Conservation (phyloP, 352 stramenopile genomes). For the Globisporangium lucens region DNA sequence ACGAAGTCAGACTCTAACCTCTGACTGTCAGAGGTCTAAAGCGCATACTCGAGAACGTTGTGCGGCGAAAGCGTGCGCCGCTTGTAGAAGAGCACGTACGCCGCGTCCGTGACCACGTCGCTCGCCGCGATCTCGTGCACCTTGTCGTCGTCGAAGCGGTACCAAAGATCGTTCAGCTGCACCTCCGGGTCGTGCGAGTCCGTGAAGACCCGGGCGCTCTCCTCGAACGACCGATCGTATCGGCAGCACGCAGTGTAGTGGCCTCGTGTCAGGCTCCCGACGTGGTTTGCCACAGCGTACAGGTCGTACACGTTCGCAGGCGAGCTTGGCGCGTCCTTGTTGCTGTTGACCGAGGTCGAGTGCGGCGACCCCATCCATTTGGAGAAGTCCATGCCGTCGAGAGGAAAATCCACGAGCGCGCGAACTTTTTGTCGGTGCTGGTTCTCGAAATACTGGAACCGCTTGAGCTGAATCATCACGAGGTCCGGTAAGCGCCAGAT, state of each 20-base stretch:
- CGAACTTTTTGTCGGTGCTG: conserved; percentile 82
- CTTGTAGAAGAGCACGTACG: conserved; percentile 92
- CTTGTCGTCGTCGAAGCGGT: conserved; percentile 83
- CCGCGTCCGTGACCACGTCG: conserved; percentile 78
- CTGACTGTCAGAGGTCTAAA: conserved; percentile 24
- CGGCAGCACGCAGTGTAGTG: conserved; percentile 92
- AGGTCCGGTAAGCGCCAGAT: conserved; percentile 77
- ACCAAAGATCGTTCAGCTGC: conserved; percentile 63
- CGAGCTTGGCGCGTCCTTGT: conserved; percentile 3
- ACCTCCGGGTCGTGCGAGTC: conserved; percentile 30
- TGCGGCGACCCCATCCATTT: conserved; percentile 50
- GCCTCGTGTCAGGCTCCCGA: conserved; percentile 91
- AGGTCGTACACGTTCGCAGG: conserved; percentile 86
- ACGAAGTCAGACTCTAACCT: neutral
- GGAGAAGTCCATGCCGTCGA: conserved; percentile 77
- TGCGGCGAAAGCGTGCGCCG: conserved; percentile 66
- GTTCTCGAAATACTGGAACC: conserved; percentile 86
- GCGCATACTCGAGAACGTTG: conserved; percentile 64
- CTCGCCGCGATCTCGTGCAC: conserved; percentile 65
- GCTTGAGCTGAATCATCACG: conserved; percentile 89
- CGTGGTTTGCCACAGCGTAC: conserved; percentile 98
- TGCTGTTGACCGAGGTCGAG: neutral
- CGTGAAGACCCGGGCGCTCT: conserved; percentile 54
- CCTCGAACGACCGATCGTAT: conserved; percentile 66
- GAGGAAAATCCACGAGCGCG: conserved; percentile 74